Evolutionary conservation across 1,284 basidiomycete genomes (phyloP), one percentile per base, ranked within the genome.

Genomic region (Crepidotus sp.): DNA sequence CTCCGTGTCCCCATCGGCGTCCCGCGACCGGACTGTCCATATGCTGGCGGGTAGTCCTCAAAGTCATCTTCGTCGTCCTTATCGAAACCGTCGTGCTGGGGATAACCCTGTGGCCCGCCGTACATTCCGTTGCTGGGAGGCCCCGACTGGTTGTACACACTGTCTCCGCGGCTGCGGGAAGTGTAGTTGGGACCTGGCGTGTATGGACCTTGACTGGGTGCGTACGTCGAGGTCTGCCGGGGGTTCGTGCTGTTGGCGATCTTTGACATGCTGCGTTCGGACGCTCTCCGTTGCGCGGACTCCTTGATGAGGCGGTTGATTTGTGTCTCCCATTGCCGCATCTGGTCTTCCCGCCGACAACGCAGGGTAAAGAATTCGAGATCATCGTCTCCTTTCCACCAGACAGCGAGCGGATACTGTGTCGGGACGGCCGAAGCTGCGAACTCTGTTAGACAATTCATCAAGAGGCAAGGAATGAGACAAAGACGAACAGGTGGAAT

Each of bases 291-390:
- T 50, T 68, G 70, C 40, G 79, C 74, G 35, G 79, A 69, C 63
- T 82, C 73, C 54, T 77, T 80, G 57, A 97, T 92, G 21, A 97
- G 73, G 46, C 87, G 83, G 61, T 83, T 90, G 54, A 98, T 84
- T 50, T 84, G 81, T 14, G 77, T 73, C 58, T 95, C 87, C 95
- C 96, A 99, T 57, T 89, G 85, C 45, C 79, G 79, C 59, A 97
- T 77, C 59, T 94, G 89, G 58, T 98, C 95, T 60, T 98, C 92
- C 18, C 83, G 83, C 43, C 89, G 79, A 63, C 95, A 97, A 42
- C 89, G 85, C 48, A 99, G 76, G 34, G 91, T 89, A 64, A 99
- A 98, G 56, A 80, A 94, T 61, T 98, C 96, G 37, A 88, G 66
- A 54, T 91, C 88, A 53, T 89, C 85, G 58, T 96, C 93, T 7